Evolutionary conservation across 1,139 yeast genomes (phyloP).

Genomic region (Lodderomyces jiufengensis): DNA sequence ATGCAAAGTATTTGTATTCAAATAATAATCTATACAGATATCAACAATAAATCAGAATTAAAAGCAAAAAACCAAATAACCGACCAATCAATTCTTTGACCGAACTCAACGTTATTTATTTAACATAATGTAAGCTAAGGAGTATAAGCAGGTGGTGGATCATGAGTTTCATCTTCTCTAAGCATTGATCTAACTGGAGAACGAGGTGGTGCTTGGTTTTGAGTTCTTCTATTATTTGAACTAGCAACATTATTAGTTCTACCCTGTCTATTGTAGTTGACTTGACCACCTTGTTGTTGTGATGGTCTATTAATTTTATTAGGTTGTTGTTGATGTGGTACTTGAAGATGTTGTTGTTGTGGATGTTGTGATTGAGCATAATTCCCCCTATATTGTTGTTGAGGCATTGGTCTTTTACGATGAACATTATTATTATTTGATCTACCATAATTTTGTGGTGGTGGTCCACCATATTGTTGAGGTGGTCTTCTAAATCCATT

Average conservation of each 20-base stretch:
- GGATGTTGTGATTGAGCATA: no score
- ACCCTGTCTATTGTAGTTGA: slow-evolving; percentile 9
- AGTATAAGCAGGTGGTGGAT: slow-evolving; percentile 6
- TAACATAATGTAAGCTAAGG: no score
- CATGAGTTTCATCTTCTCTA: slow-evolving; percentile 1
- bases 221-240: slow-evolving; percentile 2
- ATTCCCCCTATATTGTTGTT: no score
- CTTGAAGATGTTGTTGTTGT: neutral
- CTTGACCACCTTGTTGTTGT: slow-evolving; percentile 4
- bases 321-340: neutral
- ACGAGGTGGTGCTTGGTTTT: neutral
- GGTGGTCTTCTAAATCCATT: neutral
- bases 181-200: neutral
- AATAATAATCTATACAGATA: no score
- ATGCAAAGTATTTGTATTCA: no score
- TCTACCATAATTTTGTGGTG: neutral
- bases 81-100: no score
- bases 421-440: neutral
- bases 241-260: slow-evolving; percentile 14
- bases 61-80: no score
- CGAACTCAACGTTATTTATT: no score
- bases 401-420: no score
- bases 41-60: no score
- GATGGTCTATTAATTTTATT: neutral
- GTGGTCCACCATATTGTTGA: neutral